Evolutionary conservation across 164 flowering plant genomes (phyloP).

Genomic region (Nymphaea colorata): DNA sequence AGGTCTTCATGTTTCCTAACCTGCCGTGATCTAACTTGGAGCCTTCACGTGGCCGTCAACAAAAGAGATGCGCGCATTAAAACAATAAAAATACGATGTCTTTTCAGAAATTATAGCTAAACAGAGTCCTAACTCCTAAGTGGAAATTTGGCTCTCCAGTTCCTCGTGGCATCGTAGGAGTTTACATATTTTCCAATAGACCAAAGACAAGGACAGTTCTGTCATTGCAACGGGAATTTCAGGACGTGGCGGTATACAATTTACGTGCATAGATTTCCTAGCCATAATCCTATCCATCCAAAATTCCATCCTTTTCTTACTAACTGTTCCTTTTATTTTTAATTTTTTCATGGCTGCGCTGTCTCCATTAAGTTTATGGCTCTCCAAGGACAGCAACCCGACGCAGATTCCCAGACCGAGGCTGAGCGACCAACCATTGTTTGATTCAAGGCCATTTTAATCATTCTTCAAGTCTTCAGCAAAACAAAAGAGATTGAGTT

Average conservation of each 20-base stretch:
- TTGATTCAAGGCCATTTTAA: neutral
- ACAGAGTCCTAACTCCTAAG: too few relatives aligned
- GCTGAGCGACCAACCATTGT: neutral
- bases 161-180: too few relatives aligned
- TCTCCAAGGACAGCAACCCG: neutral
- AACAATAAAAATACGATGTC: too few relatives aligned
- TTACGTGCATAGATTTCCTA: neutral
- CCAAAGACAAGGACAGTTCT: neutral
- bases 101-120: too few relatives aligned
- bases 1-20: too few relatives aligned
- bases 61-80: too few relatives aligned
- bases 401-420: neutral
- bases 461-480: neutral
- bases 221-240: neutral
- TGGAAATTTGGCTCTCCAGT: too few relatives aligned
- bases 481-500: neutral
- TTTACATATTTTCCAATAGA: too few relatives aligned
- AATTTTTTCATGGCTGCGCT: neutral
- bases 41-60: too few relatives aligned
- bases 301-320: neutral
- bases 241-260: neutral
- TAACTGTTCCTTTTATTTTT: neutral
- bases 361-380: neutral
- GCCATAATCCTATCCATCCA: neutral
- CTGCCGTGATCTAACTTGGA: too few relatives aligned